Conservation (phyloP, 768 basidiomycete genomes). For the Macrocybe gigantea region DNA sequence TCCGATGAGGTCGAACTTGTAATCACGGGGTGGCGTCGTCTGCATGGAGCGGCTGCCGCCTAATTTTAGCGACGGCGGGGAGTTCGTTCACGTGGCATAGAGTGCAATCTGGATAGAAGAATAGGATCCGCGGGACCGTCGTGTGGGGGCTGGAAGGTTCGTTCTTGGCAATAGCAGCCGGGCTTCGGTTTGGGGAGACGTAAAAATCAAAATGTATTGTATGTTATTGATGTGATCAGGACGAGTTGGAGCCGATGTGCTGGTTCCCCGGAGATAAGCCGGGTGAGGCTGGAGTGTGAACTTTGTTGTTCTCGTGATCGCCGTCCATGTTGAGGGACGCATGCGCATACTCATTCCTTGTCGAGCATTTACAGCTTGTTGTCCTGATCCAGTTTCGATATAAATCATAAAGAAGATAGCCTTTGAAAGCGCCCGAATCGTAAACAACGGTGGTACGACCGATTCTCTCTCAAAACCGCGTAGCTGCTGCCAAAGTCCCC, state of each 20-base stretch:
- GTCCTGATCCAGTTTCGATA: slow-evolving; percentile 30
- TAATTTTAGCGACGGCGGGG: neutral
- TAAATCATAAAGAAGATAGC: slow-evolving; percentile 33
- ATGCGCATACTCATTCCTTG: slow-evolving; percentile 14
- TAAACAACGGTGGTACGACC: slow-evolving; percentile 30
- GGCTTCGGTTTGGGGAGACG: slow-evolving; percentile 16
- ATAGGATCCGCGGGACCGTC: slow-evolving; percentile 19
- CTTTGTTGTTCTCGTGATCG: slow-evolving; percentile 34
- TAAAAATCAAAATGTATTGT: slow-evolving; percentile 10
- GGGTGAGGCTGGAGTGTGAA: slow-evolving; percentile 26
- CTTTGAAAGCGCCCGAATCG: slow-evolving; percentile 32
- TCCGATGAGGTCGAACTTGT: too few species aligned
- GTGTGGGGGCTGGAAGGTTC: slow-evolving; percentile 13
- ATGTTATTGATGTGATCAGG: slow-evolving; percentile 29
- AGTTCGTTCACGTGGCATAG: slow-evolving; percentile 20
- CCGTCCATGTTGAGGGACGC: slow-evolving; percentile 22
- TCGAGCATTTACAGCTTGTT: slow-evolving; percentile 22
- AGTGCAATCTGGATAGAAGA: slow-evolving; percentile 5
- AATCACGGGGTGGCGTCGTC: slow-evolving; percentile 1
- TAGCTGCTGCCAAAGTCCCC: slow-evolving; percentile 7
- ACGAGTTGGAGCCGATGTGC: slow-evolving; percentile 25
- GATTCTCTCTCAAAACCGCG: too few species aligned
- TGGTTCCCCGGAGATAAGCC: slow-evolving; percentile 40
- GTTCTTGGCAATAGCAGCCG: slow-evolving; percentile 28
- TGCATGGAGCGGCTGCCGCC: slow-evolving; percentile 1